These are phyloP conservation scores for Solanum lignicaule DNA, from an alignment of 257 asterid genomes.

Conservation along the genomic window DNA sequence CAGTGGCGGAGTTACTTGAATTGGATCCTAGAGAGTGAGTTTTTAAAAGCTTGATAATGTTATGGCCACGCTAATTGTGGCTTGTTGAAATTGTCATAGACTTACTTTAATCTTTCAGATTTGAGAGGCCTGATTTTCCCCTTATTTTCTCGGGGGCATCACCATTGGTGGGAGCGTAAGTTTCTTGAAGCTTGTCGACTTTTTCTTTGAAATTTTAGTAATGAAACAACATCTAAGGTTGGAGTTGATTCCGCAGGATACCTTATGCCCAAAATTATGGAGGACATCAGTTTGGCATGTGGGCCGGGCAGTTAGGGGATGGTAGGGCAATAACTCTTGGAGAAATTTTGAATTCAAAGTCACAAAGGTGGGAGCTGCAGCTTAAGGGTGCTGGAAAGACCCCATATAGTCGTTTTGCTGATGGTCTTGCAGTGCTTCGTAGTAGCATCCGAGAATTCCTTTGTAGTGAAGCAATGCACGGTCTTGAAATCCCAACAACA, in stretches of 20 bases:
- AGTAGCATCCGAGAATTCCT: slow-evolving; percentile 95
- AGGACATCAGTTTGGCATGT: slow-evolving; percentile 97
- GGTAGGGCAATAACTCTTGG: slow-evolving; percentile 96
- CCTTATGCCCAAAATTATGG: slow-evolving; percentile 96
- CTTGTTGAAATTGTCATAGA: slow-evolving; percentile 3
- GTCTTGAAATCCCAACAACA: slow-evolving; percentile 90
- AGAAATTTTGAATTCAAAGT: slow-evolving; percentile 63
- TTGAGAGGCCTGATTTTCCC: slow-evolving; percentile 77
- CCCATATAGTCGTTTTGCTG: slow-evolving; percentile 98
- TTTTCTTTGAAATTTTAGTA: not conserved
- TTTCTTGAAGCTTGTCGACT: not conserved
- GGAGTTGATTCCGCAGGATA: slow-evolving; percentile 22
- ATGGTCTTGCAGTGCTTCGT: slow-evolving; percentile 94
- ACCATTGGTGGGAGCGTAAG: slow-evolving; percentile 69
- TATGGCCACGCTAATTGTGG: not conserved
- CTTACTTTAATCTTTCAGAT: slow-evolving; percentile 45
- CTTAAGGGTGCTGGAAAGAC: slow-evolving; percentile 96
- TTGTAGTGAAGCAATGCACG: slow-evolving; percentile 97
- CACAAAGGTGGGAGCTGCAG: slow-evolving; percentile 90
- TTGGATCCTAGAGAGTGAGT: slow-evolving; percentile 80
- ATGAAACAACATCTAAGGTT: not conserved
- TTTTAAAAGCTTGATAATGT: not conserved
- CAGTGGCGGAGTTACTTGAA: slow-evolving; percentile 69
- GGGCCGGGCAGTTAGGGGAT: slow-evolving; percentile 99
- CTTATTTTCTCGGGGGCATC: slow-evolving; percentile 64